Evolutionary conservation across 345 rosid species (phyloP), one percentile per base, ranked within the genome.

Genomic region (Syzygium aqueum): DNA sequence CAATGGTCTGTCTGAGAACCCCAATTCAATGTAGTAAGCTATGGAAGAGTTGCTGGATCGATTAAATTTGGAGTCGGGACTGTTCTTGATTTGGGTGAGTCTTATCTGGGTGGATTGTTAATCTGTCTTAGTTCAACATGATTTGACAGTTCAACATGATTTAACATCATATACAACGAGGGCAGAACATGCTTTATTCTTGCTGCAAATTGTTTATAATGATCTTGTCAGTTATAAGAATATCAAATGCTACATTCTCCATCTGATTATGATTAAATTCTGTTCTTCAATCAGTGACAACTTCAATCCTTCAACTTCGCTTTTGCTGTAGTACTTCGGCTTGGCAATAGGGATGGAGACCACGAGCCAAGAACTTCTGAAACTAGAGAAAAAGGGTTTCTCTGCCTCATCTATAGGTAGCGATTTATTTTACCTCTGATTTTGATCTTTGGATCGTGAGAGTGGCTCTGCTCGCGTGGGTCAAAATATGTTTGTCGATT

Each of bases 351-450:
- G 86, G 86, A 91, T 93, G 93, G 89, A 88, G 30, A 51, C 80
- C 50, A 77, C 91, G 46, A 92, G 92, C 89, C 90, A 92, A 89
- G 93, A 92, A 59, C 94, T 92, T 53, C 86, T 91, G 67, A 90
- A 84, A 21, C 88, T 91, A 50, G 95, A 93, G 91, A 88, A 88
- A 89, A 87, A 85, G 43, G 80, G 84, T 78, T 33, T 46, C 78
- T 87, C 90, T 13, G 21, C 91, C 84, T 89, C 93, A 78, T 65
- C 91, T 13, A 19, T 88, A 43, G 93, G 94, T 93, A 86, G 15
- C 3, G 51, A 13, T 73, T 23, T 65, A 13, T 73, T 23, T 65
- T 53, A 61, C 52, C 43, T 73, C 33, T 51, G 23, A 59, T 40
- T 46, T 33, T 67, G 23, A 33, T 67, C 46, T 67, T 67, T 67